Conservation (phyloP, 306 rosid genomes). For the Dryas alaskensis region DNA sequence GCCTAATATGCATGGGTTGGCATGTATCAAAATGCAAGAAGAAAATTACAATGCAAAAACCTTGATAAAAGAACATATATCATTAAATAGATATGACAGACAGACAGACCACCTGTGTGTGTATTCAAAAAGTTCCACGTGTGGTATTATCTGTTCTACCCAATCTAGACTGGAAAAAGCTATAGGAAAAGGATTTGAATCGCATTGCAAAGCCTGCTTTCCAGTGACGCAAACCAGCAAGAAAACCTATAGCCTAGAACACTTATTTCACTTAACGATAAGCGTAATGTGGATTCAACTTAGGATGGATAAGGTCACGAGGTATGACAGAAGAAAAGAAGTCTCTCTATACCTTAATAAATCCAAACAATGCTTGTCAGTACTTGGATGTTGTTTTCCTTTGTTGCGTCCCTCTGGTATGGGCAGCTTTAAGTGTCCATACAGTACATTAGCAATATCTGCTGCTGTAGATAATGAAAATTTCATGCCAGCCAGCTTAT, state of each 20-base stretch:
- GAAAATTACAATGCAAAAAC: neutral
- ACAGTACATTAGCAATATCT: conserved; percentile 81
- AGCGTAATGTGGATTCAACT: neutral
- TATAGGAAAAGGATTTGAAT: neutral
- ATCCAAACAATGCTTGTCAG: conserved; percentile 88
- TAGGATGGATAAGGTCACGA: conserved; percentile 10
- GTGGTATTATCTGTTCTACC: conserved; percentile 1
- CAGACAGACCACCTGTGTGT: neutral
- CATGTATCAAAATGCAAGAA: conserved; percentile 9
- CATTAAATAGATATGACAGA: neutral
- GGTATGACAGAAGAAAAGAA: conserved; percentile 15
- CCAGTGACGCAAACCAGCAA: neutral
- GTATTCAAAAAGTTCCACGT: neutral
- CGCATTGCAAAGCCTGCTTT: neutral
- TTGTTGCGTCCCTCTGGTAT: conserved; percentile 68
- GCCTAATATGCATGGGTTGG: conserved; percentile 5
- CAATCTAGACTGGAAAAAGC: neutral
- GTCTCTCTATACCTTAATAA: conserved; percentile 54
- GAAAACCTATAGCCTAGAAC: neutral
- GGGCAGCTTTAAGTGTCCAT: conserved; percentile 74
- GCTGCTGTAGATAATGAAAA: conserved; percentile 83
- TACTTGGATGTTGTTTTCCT: conserved; percentile 90
- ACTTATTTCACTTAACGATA: neutral
- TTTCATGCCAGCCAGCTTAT: conserved; percentile 69
- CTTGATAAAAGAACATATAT: neutral